Evolutionary conservation across 169 alveolate species (phyloP).

Genomic region (Plasmodium knowlesi): DNA sequence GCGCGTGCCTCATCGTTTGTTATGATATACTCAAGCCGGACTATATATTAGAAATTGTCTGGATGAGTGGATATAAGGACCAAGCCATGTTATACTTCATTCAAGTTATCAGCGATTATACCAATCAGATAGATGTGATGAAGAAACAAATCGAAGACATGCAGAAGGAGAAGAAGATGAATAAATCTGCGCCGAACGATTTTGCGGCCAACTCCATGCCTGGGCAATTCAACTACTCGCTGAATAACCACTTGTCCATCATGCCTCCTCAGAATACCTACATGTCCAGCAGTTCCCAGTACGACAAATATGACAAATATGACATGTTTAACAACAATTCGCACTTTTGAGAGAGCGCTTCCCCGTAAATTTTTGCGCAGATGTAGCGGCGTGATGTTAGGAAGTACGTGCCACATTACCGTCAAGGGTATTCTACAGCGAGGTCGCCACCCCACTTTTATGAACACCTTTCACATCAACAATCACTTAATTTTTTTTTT

Average conservation of each 20-base stretch:
- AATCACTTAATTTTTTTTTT: not conserved
- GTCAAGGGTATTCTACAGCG: too few relatives aligned
- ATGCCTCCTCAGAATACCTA: slow-evolving; percentile 72
- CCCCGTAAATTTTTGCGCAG: too few relatives aligned
- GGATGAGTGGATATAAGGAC: slow-evolving; percentile 96
- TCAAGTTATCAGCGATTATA: slow-evolving; percentile 89
- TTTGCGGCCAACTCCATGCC: slow-evolving; percentile 77
- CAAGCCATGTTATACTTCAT: slow-evolving; percentile 97
- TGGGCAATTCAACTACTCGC: slow-evolving; percentile 49
- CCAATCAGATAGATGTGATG: slow-evolving; percentile 83
- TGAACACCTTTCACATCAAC: not conserved
- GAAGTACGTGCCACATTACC: too few relatives aligned
- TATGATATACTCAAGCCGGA: slow-evolving; percentile 97
- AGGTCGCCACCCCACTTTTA: not conserved
- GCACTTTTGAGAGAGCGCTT: not conserved
- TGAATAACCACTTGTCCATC: slow-evolving; percentile 58
- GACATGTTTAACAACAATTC: slow-evolving; percentile 71
- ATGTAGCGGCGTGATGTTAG: too few relatives aligned
- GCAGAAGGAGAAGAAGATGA: slow-evolving; percentile 88
- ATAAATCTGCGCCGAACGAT: slow-evolving; percentile 87
- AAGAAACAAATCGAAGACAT: slow-evolving; percentile 86
- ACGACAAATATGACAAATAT: slow-evolving; percentile 71
- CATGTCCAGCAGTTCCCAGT: slow-evolving; percentile 20
- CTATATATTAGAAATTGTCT: slow-evolving; percentile 97
- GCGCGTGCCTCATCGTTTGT: slow-evolving; percentile 98